phyloP scores from a whole-genome alignment of 2,329 filamentous ascomycete species.

The Epichloe scottii region DNA sequence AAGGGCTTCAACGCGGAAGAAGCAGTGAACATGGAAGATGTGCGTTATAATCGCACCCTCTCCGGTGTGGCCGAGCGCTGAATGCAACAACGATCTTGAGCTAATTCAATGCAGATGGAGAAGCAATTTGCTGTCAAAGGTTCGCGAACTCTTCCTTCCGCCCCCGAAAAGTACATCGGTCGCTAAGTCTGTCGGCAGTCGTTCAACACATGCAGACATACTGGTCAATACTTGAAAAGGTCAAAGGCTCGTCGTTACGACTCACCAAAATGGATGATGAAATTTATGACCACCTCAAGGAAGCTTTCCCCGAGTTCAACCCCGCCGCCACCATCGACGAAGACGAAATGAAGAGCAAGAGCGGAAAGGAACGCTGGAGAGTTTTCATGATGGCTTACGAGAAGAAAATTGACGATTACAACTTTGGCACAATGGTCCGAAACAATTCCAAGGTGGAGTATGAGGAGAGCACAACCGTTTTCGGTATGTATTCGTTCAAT shows the following conservation, averaged over 20 bases:
- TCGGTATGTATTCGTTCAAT: constrained; percentile 45
- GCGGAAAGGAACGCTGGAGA: constrained; percentile 87
- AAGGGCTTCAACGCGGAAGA: constrained; percentile 47
- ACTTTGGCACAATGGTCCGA: constrained; percentile 91
- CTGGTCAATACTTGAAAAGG: constrained; percentile 87
- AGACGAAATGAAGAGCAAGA: constrained; percentile 95
- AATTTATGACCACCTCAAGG: constrained; percentile 78
- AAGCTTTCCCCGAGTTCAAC: constrained; percentile 88
- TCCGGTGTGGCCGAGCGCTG: background rate
- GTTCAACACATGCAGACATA: constrained; percentile 96
- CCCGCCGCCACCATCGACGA: constrained; percentile 70
- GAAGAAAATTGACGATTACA: constrained; percentile 92
- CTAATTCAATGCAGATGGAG: constrained; percentile 56
- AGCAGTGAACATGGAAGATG: constrained; percentile 42
- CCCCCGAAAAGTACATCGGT: background rate
- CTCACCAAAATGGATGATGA: constrained; percentile 93
- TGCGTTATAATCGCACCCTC: constrained; percentile 22
- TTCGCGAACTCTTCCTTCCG: constrained; percentile 20
- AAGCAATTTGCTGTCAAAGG: constrained; percentile 98
- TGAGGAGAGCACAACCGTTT: constrained; percentile 79
- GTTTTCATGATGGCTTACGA: constrained; percentile 91
- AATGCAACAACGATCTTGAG: background rate
- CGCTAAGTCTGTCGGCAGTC: constrained; percentile 28
- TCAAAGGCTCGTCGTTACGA: constrained; percentile 76
- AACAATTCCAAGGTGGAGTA: constrained; percentile 71